Evolutionary conservation across 176 grass and related monocot genomes (phyloP), one percentile per base, ranked within the genome.

Genomic region (Juncus inflexus): DNA sequence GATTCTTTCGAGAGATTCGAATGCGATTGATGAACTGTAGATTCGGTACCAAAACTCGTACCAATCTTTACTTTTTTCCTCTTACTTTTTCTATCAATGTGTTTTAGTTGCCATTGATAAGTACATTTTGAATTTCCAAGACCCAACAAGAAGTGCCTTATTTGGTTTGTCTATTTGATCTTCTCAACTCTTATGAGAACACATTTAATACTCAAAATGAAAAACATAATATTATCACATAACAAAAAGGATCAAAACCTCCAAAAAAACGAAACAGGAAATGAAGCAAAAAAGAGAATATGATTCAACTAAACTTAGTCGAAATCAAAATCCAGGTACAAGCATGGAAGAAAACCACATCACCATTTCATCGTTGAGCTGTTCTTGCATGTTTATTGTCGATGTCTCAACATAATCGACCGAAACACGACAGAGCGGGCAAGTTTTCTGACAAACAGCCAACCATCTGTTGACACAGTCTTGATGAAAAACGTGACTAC

Each of bases 261-360:
- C 19, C 19, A 28, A 28, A 28, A 28, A 28, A 28, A 28, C 19
- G 19, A 28, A 28, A 28, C 19, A 28, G 19, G 19, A 28, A 28
- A 28, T 28, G 19, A 28, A 28, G 19, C 19, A 28, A 28, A 28
- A 28, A 28, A 28, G 19, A 28, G 19, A 28, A 28, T 28, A 28
- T 28, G 19, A 28, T 28, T 28, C 19, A 28, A 28, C 19, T 28
- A 28, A 28, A 28, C 19, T n/a, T n/a, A 28, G 19, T 28, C 19
- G 0, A 28, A 28, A 58, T 89, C 81, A 90, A 73, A 90, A 90
- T n/a, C 83, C 87, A 3, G 87, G 83, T 35, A 86, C 87, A 45
- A 90, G 76, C 72, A 90, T 73, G 41, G 80, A 49, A 10, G 83
- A 90, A 74, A 90, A 90, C 87, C 87, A 86, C 47, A 90, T 83